phyloP scores from a whole-genome alignment of 495 filamentous ascomycete genomes.

The Neurospora sp. region DNA sequence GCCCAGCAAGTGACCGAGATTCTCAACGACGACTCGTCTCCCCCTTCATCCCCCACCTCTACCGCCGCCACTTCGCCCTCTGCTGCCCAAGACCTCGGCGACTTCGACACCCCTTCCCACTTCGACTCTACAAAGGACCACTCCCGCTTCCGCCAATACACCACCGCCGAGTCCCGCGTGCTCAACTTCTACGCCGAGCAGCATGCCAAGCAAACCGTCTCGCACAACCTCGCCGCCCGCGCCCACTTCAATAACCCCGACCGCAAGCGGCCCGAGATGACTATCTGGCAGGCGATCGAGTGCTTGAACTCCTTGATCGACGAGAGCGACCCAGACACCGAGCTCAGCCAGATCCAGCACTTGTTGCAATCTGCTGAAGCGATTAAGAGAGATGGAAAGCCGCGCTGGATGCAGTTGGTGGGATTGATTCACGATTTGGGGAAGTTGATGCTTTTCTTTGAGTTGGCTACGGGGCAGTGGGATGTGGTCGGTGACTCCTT shows the following conservation, averaged over 20 bases:
- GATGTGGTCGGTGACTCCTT: conserved; percentile 90
- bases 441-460: conserved; percentile 74
- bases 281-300: conserved; percentile 82
- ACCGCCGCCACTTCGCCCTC: not conserved
- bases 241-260: conserved; percentile 55
- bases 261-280: conserved; percentile 59
- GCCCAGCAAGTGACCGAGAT: conserved; percentile 14
- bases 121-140: conserved; percentile 78
- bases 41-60: not conserved
- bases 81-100: conserved; percentile 36
- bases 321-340: conserved; percentile 78
- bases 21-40: not conserved
- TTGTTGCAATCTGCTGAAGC: conserved; percentile 79
- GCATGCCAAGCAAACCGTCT: conserved; percentile 75
- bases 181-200: conserved; percentile 78
- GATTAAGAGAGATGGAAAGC: conserved; percentile 79
- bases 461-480: conserved; percentile 75
- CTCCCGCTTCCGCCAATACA: conserved; percentile 69
- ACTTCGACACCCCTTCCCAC: conserved; percentile 50
- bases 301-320: conserved; percentile 83
- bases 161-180: conserved; percentile 66
- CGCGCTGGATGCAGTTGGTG: conserved; percentile 83
- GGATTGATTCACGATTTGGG: conserved; percentile 87
- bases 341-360: conserved; percentile 78
- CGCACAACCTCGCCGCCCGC: conserved; percentile 70